A percentile compares a stretch with the other conserved stretches of the same genome.
phyloP scores from a whole-genome alignment of 257 asterid species.

The Salvia hispanica region DNA sequence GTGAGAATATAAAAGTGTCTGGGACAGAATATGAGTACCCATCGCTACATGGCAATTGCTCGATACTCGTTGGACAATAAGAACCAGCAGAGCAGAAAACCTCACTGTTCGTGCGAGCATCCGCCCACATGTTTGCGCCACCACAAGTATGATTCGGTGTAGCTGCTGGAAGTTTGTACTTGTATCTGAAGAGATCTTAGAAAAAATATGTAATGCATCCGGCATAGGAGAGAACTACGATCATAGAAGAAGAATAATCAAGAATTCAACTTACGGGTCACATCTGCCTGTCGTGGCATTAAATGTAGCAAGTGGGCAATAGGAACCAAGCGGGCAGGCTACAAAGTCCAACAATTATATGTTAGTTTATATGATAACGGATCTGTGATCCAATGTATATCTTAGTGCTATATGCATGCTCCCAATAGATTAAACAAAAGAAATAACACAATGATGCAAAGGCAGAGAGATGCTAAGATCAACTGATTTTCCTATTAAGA shows the following conservation, averaged over 20 bases:
- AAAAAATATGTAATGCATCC: conserved; percentile 26
- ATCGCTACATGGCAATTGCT: conserved; percentile 55
- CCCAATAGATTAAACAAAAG: background rate
- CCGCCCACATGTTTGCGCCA: conserved; percentile 89
- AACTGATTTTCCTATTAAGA: background rate
- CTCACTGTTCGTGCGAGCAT: conserved; percentile 54
- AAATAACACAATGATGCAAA: background rate
- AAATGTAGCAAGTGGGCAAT: conserved; percentile 75
- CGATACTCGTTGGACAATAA: conserved; percentile 69
- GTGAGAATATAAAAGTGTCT: background rate
- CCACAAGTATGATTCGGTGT: conserved; percentile 74
- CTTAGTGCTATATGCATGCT: background rate
- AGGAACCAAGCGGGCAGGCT: conserved; percentile 95
- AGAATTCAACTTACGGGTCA: conserved; percentile 68
- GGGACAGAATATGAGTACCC: conserved; percentile 58
- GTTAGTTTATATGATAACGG: conserved; percentile 1
- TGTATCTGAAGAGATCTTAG: conserved; percentile 53
- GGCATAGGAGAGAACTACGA: conserved; percentile 13
- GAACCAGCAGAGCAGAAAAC: conserved; percentile 84
- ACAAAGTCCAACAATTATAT: conserved; percentile 33
- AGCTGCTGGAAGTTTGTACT: conserved; percentile 67
- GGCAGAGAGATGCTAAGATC: background rate
- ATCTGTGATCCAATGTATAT: background rate
- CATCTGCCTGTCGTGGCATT: conserved; percentile 55
- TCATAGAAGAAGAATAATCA: conserved; percentile 18